Conservation (phyloP, 345 rosid genomes). For the Salix arbutifolia region DNA sequence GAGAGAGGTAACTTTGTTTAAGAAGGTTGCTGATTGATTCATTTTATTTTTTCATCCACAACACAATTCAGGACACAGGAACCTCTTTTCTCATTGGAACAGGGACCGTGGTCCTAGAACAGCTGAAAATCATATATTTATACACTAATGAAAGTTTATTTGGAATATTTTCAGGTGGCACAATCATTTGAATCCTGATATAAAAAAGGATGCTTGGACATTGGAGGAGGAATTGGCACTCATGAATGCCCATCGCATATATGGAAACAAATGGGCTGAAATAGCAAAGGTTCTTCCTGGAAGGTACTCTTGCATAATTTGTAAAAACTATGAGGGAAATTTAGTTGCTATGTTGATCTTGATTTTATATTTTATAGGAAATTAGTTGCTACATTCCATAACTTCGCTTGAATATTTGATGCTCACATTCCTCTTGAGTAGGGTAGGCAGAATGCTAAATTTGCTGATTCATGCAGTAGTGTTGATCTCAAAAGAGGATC, state of each 20-base stretch:
- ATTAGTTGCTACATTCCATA: not conserved
- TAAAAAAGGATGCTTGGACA: constrained; percentile 94
- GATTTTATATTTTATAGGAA: not conserved
- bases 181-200: constrained; percentile 96
- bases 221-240: constrained; percentile 78
- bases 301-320: constrained; percentile 47
- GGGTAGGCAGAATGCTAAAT: not conserved
- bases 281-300: constrained; percentile 96
- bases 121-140: not conserved
- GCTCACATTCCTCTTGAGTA: not conserved
- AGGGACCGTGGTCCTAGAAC: not conserved
- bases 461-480: not conserved
- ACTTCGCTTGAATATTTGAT: not conserved
- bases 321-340: not conserved
- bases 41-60: not conserved
- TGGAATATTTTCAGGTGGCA: constrained; percentile 72
- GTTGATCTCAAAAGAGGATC: not conserved
- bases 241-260: constrained; percentile 63
- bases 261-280: constrained; percentile 98
- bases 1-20: constrained; percentile 66
- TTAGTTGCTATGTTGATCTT: not conserved
- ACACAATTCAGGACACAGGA: not conserved
- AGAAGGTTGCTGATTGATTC: not conserved
- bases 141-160: not conserved
- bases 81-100: not conserved